Conservation (phyloP, 495 filamentous ascomycete genomes). For the Sordaria brevicollis region DNA sequence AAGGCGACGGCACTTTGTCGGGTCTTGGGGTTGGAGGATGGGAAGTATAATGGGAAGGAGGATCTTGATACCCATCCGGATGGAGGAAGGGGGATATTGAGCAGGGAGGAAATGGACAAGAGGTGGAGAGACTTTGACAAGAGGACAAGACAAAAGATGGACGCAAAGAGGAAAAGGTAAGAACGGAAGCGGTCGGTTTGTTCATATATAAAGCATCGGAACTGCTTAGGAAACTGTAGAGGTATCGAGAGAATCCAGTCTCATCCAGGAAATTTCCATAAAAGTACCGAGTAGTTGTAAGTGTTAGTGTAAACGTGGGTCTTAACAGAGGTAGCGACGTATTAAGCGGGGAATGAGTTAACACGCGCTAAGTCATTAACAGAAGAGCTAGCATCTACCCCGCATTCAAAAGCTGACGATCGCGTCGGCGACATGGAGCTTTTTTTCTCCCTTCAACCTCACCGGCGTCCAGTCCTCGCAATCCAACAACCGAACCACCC, state of each 20-base stretch:
- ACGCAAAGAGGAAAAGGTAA: background rate
- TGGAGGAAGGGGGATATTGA: conserved; percentile 16
- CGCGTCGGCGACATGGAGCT: background rate
- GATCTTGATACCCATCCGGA: conserved; percentile 21
- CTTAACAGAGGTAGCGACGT: background rate
- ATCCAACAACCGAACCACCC: background rate
- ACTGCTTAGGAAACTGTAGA: no score
- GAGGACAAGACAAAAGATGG: conserved; percentile 12
- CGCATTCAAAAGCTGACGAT: no score
- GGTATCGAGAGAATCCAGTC: no score
- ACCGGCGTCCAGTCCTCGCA: background rate
- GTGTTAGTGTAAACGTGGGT: background rate
- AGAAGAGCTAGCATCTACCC: background rate
- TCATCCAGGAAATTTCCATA: no score
- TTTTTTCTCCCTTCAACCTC: background rate
- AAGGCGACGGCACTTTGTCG: conserved; percentile 22
- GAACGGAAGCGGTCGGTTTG: no score
- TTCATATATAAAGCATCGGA: no score
- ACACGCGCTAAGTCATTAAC: background rate
- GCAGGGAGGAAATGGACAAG: conserved; percentile 21
- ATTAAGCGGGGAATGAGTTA: background rate
- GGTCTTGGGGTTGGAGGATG: conserved; percentile 19
- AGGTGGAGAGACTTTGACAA: conserved; percentile 22
- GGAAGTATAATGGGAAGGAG: conserved; percentile 14
- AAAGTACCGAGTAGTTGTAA: background rate